Percentiles rank a stretch among this genome's conserved stretches.
Evolutionary conservation across 2,329 filamentous ascomycete genomes (phyloP).

Genomic region (Pseudopyricularia cyperi): DNA sequence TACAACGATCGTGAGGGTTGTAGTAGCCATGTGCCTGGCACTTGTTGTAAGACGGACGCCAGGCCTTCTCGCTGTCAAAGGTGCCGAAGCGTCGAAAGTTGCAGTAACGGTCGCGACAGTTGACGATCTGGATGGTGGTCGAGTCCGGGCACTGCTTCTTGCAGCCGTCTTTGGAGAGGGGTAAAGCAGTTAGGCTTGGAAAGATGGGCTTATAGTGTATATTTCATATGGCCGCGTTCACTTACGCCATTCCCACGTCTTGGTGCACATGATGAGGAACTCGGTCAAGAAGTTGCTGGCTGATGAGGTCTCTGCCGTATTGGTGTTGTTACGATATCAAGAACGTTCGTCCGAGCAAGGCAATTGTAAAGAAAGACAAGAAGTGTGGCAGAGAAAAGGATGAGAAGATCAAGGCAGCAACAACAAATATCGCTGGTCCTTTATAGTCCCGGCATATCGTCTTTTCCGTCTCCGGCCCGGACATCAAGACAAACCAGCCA

Average conservation of each 20-base stretch:
- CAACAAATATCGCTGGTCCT: no score
- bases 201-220: background rate
- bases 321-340: no score
- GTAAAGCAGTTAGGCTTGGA: background rate
- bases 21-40: background rate
- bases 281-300: no score
- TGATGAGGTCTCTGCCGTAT: no score
- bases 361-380: no score
- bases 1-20: slow-evolving; percentile 1
- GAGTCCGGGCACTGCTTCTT: background rate
- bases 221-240: background rate
- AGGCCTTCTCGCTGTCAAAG: background rate
- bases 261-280: background rate
- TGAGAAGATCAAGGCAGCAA: no score
- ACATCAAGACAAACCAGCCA: no score
- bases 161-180: background rate
- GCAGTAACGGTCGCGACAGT: background rate
- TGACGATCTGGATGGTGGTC: background rate
- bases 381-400: no score
- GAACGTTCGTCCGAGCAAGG: no score
- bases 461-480: no score
- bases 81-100: background rate
- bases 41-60: slow-evolving; percentile 4
- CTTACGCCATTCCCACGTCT: background rate
- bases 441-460: no score